These are phyloP conservation scores for Sporisorium reilianum DNA, from an alignment of 1,284 basidiomycete species.

Conservation along the genomic window DNA sequence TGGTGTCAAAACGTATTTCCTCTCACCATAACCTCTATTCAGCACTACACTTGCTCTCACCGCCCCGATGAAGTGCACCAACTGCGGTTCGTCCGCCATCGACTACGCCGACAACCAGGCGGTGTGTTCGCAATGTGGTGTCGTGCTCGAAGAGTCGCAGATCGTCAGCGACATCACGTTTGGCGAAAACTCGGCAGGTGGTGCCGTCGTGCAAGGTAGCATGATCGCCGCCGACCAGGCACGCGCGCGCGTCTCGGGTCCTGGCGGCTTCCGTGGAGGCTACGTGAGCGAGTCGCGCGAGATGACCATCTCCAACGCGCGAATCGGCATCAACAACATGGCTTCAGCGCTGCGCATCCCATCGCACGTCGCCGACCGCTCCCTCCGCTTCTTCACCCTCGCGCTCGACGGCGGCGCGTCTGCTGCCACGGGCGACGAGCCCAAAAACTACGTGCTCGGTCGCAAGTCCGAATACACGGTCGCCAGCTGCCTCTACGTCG, in stretches of 20 bases:
- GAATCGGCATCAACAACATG: constrained; percentile 83
- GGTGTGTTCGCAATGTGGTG: constrained; percentile 66
- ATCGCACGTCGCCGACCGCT: constrained; percentile 82
- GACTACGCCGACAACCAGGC: constrained; percentile 61
- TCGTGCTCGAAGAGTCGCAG: constrained; percentile 89
- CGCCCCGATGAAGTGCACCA: constrained; percentile 59
- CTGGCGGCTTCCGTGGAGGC: constrained; percentile 63
- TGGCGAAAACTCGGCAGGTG: constrained; percentile 89
- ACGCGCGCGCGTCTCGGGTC: constrained; percentile 61
- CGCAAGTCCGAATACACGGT: constrained; percentile 91
- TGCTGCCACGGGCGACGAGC: constrained; percentile 56
- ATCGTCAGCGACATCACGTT: constrained; percentile 95
- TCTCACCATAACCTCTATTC: background rate
- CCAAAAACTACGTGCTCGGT: constrained; percentile 73
- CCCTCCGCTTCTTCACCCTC: constrained; percentile 89
- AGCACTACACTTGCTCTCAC: background rate
- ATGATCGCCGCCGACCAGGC: constrained; percentile 93
- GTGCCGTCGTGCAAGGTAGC: constrained; percentile 93
- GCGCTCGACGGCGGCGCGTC: constrained; percentile 81
- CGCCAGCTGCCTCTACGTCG: constrained; percentile 94
- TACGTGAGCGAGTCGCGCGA: constrained; percentile 74
- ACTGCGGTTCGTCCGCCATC: constrained; percentile 61
- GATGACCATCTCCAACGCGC: constrained; percentile 88
- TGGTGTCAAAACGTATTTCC: background rate
- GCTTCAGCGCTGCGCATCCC: constrained; percentile 82